Evolutionary conservation across 345 rosid species (phyloP), one percentile per base, ranked within the genome.

Genomic region (Rubroshorea leprosula): DNA sequence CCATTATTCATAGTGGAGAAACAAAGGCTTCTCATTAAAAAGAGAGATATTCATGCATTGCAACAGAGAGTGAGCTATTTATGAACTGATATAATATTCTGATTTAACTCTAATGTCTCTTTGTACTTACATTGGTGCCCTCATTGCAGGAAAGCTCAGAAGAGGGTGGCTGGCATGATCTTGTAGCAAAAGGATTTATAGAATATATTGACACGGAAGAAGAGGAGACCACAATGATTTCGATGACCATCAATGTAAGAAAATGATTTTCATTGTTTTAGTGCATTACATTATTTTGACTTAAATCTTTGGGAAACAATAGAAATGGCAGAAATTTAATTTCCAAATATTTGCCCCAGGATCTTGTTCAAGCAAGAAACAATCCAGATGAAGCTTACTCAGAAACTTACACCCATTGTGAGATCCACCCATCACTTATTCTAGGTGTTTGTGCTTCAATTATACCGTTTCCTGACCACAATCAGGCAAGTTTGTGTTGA

Each of bases 141-240:
- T 27, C 64, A 23, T 64, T 51, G 14, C 81, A 93, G 99, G 99
- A 85, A 69, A 72, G 69, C 68, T 66, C 85, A 1, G 99, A 93
- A 41, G 99, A 89, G 14, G 86, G 75, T 72, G 96, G 94, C 50
- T 93, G 99, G 99, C 89, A 86, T 73, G 96, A 93, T 17, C 89
- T 93, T 60, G 96, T 93, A 50, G 75, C 87, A 12, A 87, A 72
- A 62, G 99, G 97, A 11, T 93, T 73, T 58, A 89, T 93, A 59
- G 99, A 93, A 69, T 93, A 89, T 63, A 82, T 93, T 17, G 99
- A 93, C 64, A 93, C 97, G 0, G 99, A 93, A 75, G 99, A 89
- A 80, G 99, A 93, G 63, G 99, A 93, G 72, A 93, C 97, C 6
- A 93, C 99, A 25, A 93, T 93, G 99, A 93, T 93, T 62, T 89